Conservation (phyloP, 2,329 filamentous ascomycete genomes). For the Penicillium sclerotiorum region DNA sequence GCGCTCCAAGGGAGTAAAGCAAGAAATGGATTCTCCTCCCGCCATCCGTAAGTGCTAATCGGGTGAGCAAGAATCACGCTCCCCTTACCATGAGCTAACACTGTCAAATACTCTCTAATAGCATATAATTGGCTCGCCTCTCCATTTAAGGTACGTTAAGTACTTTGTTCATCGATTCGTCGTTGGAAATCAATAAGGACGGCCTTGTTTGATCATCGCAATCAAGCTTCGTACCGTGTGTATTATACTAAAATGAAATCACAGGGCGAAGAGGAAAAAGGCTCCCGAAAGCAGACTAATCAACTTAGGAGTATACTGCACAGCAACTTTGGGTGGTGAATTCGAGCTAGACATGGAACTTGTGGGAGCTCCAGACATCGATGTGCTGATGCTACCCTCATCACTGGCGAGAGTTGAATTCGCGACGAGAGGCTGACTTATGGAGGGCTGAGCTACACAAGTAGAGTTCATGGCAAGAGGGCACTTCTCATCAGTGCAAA, state of each 20-base stretch:
- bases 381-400: not conserved
- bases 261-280: not conserved
- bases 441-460: not conserved
- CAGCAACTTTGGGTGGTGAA: not conserved
- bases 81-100: not conserved
- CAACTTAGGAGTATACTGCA: not conserved
- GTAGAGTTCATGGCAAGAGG: not conserved
- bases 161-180: not conserved
- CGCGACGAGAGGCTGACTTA: not conserved
- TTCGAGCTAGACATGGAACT: not conserved
- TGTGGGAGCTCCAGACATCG: not conserved
- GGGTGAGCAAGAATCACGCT: not conserved
- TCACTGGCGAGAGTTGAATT: not conserved
- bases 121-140: not conserved
- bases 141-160: not conserved
- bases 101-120: not conserved
- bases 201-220: not conserved
- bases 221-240: not conserved
- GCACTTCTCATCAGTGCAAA: not conserved
- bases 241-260: not conserved
- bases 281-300: not conserved
- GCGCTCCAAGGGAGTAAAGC: not conserved
- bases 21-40: not conserved
- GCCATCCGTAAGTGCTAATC: not conserved
- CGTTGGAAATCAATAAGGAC: not conserved